Base-by-base conservation (phyloP, 176 grass and related monocot species). In the Triticum turgidum region DNA sequence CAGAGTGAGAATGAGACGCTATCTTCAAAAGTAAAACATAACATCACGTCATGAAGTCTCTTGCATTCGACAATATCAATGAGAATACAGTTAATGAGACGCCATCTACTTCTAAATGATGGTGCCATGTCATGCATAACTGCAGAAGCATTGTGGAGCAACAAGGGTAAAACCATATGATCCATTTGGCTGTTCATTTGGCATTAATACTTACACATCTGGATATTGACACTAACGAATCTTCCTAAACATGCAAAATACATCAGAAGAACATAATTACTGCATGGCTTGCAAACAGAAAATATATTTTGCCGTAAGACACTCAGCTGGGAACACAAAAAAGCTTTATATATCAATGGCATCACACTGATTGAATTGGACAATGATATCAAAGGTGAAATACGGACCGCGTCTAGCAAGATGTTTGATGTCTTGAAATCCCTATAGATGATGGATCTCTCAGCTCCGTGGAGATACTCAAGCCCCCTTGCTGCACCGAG, bases 391-490 rank as follows among this genome's bases (percentile, higher is more conserved):
- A 37, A 15, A 85, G 58, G 76, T 69, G 35, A 81, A 68, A 71
- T 80, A 92, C 93, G 3, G 74, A 98, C 96, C 84, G 92, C 86
- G 61, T 98, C 93, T 77, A 98, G 81, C 87, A 98, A 94, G 79
- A 98, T 98, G 67, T 98, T 98, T 73, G 96, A 98, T 45, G 96
- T 94, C 83, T 98, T 98, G 88, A 98, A 98, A 88, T 98, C 96
- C 72, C 96, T 92, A 91, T 98, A 98, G 59, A 98, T 98, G 62
- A 98, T 96, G 51, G 96, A 95, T 87, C 92, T 88, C 89, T 94
- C 94, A 14, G 92, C 88, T 88, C 91, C 80, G 3, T 98, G 96
- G 89, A 98, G 93, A 71, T 94, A 98, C 63, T 93, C 96, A 69
- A 98, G 93, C 10, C 96, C 93, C 49, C 89, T 96, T 78, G 96